Evolutionary conservation across 2,329 filamentous ascomycete genomes (phyloP), one percentile per base, ranked within the genome.

Genomic region (Fusarium citri): DNA sequence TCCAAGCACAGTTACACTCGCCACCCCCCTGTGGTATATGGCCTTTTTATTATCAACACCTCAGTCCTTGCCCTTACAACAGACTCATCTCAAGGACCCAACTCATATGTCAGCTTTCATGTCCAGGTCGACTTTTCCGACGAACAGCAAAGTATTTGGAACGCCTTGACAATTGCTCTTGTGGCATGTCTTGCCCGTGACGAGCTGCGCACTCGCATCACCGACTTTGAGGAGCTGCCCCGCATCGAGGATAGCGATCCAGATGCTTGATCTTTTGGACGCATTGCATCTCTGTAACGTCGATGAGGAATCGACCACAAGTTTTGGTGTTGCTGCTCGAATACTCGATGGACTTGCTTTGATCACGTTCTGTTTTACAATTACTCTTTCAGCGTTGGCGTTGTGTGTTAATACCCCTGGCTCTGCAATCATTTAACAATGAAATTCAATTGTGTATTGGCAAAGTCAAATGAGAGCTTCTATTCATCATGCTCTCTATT

Each of bases 61-160:
- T 77, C 78, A 1, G 79, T 82, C 23, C 76, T 83, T 45, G 71
- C 83, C 10, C 73, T 83, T 8, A 83, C 81, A 6, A 73, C 76
- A 9, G 82, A 84, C 57, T 77, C 82, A 1, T 73, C 80, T 22
- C 79, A 79, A 50, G 79, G 75, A 5, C 71, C 77, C 3, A 47
- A 74, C 6, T 78, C 77, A n/a, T 77, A 79, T 53, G 77, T 83
- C 31, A 83, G 80, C 66, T 83, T 80, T 55, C 82, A 83, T 47
- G 78, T 83, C n/a, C 79, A 82, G 47, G 72, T 79, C 23, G 76
- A 82, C 47, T 82, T 84, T 46, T 74, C 76, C 54, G 78, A 82
- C 45, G 73, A 73, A 14, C 73, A 77, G 20, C 81, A 83, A 69
- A 79, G 81, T 55, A 77, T 84, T 23, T 84, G 82, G 82, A 83